Conservation (phyloP, 1,284 basidiomycete genomes). For the Amylostereum areolatum region DNA sequence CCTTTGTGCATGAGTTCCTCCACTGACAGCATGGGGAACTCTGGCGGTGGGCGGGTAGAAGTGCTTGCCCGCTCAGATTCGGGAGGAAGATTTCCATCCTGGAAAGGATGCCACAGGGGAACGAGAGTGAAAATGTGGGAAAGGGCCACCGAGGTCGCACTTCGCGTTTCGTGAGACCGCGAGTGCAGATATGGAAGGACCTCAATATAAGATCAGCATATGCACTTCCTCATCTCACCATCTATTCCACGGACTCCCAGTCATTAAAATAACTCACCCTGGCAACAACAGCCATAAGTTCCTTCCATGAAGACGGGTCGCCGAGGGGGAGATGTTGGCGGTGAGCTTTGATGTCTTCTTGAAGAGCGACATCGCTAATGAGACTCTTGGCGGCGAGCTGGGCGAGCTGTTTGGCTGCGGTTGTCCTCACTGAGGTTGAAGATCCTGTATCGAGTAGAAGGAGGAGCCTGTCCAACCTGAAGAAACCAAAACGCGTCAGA, state of each 20-base stretch:
- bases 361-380: slow-evolving; percentile 73
- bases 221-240: neutral
- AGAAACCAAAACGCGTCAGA: slow-evolving; percentile 2
- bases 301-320: slow-evolving; percentile 71
- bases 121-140: slow-evolving; percentile 83
- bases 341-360: slow-evolving; percentile 65
- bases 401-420: slow-evolving; percentile 89
- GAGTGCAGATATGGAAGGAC: slow-evolving; percentile 87
- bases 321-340: slow-evolving; percentile 52
- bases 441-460: slow-evolving; percentile 89
- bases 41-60: slow-evolving; percentile 34
- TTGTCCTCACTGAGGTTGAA: slow-evolving; percentile 77
- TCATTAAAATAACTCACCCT: slow-evolving; percentile 41
- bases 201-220: slow-evolving; percentile 29
- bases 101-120: slow-evolving; percentile 73
- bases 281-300: slow-evolving; percentile 78
- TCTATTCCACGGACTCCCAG: neutral
- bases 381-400: slow-evolving; percentile 83
- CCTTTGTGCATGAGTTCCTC: slow-evolving; percentile 70
- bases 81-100: slow-evolving; percentile 24
- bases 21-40: slow-evolving; percentile 72
- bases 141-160: slow-evolving; percentile 79
- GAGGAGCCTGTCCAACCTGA: slow-evolving; percentile 87
- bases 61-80: slow-evolving; percentile 11
- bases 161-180: slow-evolving; percentile 81